Evolutionary conservation across 2,329 filamentous ascomycete genomes (phyloP).

Genomic region (Rhexocercosporidium sp.): DNA sequence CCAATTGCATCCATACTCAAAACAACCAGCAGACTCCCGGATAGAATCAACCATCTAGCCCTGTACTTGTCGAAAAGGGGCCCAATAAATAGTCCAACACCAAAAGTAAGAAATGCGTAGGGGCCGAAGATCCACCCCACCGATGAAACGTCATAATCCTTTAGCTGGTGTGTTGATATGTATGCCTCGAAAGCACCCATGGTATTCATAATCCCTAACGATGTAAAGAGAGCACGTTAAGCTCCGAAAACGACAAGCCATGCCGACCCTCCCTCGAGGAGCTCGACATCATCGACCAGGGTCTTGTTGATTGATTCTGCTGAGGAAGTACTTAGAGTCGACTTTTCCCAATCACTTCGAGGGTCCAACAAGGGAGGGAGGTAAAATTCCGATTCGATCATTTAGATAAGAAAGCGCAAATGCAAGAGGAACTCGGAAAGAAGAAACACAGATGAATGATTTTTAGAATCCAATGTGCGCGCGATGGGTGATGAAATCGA

Average conservation of each 20-base stretch:
- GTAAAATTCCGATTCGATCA: background rate
- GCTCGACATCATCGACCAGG: background rate
- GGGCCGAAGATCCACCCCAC: constrained; percentile 13
- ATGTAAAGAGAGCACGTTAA: constrained; percentile 7
- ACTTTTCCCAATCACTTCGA: background rate
- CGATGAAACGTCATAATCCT: constrained; percentile 24
- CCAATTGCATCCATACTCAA: background rate
- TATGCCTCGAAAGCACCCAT: constrained; percentile 15
- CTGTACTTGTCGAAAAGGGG: constrained; percentile 9
- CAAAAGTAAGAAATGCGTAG: constrained; percentile 12
- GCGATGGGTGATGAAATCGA: too few species aligned
- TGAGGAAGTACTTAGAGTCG: background rate
- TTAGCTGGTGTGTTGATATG: constrained; percentile 17
- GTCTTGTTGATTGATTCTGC: background rate
- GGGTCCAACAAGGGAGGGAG: background rate
- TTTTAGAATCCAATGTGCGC: too few species aligned
- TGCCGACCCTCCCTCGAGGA: constrained; percentile 5
- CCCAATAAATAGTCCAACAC: constrained; percentile 2
- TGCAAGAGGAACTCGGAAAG: too few species aligned
- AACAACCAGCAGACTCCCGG: constrained; percentile 2
- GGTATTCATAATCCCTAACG: constrained; percentile 10
- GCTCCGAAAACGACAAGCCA: constrained; percentile 10
- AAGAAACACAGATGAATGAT: too few species aligned
- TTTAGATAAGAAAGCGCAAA: background rate
- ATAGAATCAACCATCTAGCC: constrained; percentile 5